Base-by-base conservation (phyloP, 495 filamentous ascomycete species). In the Neurospora terricola region DNA sequence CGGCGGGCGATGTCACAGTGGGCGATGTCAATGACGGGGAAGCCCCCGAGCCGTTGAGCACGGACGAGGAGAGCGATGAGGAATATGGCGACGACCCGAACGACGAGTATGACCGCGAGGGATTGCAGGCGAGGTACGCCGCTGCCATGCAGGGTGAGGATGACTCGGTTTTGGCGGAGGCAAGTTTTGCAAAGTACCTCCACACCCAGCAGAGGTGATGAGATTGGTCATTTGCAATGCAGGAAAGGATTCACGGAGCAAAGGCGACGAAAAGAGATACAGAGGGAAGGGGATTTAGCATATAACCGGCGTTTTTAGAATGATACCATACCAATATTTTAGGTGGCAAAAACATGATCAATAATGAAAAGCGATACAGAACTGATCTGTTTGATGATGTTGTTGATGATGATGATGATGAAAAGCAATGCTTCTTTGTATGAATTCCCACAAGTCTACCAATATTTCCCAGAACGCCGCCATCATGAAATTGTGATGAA, bases 161-260 rank as follows among this genome's bases (percentile, higher is more conserved):
- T 11, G 85, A 86, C 45, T 82, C 85, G 5, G 80, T 82, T 14
- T 77, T 81, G 66, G 84, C 87, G 2, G 88, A 89, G 45, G 84
- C 85, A 14, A 90, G 88, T 72, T 91, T 90, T 77, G 87, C 84
- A 14, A 85, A 88, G 77, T 91, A 87, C 75, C 78, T 91, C 66
- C 79, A 85, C 75, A 73, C 77, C 3, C 83, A 83, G 72, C 76
- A 73, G n/a, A 74, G 70, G 54, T 66, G 54, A 66, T 34, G 54
- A 36, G 54, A 18, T 36, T 34, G 12, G 54, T 34, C 23, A 18
- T 73, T 45, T 69, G 70, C 40, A 38, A 43, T 45, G 27, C 8
- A 48, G n/a, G n/a, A n/a, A n/a, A 36, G 30, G 27, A 36, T 45
- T 36, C 34, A 18, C 27, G 27, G 54, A 59, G 48, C 48, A 59